A percentile compares a stretch with the other conserved stretches of the same genome.
Conservation (phyloP, 148 eudicot genomes). For the Silene conica region DNA sequence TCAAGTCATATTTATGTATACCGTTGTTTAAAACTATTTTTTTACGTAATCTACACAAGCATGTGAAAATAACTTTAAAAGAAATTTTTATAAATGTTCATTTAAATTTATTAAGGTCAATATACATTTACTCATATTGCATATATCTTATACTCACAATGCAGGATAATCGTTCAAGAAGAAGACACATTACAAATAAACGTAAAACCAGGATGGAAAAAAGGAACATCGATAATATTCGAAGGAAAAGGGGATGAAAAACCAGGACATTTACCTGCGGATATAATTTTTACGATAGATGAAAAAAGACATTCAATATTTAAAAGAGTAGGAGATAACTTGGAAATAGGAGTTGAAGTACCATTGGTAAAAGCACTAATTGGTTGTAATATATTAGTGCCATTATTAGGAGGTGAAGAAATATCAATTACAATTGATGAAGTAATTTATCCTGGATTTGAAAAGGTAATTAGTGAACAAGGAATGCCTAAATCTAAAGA, state of each 20-base stretch:
- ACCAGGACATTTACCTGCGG: constrained; percentile 60
- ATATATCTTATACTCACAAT: neutral
- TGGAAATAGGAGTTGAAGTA: constrained; percentile 66
- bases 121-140: neutral
- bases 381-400: constrained; percentile 59
- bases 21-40: no score
- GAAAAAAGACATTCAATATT: constrained; percentile 59
- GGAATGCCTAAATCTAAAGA: constrained; percentile 64
- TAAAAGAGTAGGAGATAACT: constrained; percentile 54
- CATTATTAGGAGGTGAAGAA: constrained; percentile 61
- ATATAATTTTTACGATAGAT: constrained; percentile 49
- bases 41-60: no score
- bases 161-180: constrained; percentile 57
- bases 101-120: no score
- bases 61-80: no score
- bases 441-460: constrained; percentile 58
- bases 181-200: constrained; percentile 60
- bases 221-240: constrained; percentile 67
- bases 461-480: constrained; percentile 52
- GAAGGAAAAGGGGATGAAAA: constrained; percentile 81
- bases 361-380: constrained; percentile 66
- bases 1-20: no score
- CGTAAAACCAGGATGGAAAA: constrained; percentile 79
- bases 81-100: no score
- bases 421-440: constrained; percentile 49